Evolutionary conservation across 176 grass and related monocot genomes (phyloP).

Genomic region (Tuctoria greenei): DNA sequence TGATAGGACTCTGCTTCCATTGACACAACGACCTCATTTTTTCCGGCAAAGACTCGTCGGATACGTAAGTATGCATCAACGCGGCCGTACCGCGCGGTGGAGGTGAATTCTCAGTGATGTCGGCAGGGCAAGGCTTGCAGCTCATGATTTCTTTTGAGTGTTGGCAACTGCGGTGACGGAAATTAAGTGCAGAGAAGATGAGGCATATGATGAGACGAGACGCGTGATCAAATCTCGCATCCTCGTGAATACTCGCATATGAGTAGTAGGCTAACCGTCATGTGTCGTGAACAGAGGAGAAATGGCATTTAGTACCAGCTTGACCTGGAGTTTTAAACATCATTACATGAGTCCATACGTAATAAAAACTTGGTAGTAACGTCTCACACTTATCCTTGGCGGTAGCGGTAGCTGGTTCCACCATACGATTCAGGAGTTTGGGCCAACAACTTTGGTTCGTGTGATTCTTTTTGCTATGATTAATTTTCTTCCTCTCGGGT

Average conservation of each 20-base stretch:
- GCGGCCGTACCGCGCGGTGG: neutral
- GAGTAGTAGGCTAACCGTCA: no score
- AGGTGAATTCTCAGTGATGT: neutral
- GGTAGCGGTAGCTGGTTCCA: neutral
- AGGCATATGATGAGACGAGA: no score
- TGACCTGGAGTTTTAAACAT: neutral
- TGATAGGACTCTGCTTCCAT: neutral
- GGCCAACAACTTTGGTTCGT: neutral
- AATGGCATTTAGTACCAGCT: neutral
- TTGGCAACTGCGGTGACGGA: neutral
- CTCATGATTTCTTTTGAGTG: neutral
- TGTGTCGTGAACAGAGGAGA: neutral
- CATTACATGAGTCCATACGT: no score
- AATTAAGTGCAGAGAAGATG: neutral
- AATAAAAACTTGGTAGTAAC: neutral
- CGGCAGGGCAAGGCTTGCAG: no score
- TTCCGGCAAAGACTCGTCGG: neutral
- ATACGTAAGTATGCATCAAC: neutral
- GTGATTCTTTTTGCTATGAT: neutral
- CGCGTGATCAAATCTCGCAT: no score
- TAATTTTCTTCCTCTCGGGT: neutral
- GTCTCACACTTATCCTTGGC: slow-evolving; percentile 1
- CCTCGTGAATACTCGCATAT: no score
- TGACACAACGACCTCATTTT: neutral
- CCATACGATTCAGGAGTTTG: neutral